These are phyloP conservation scores for Aspergillus mulundensis DNA, from an alignment of 495 filamentous ascomycete species.

Conservation along the genomic window DNA sequence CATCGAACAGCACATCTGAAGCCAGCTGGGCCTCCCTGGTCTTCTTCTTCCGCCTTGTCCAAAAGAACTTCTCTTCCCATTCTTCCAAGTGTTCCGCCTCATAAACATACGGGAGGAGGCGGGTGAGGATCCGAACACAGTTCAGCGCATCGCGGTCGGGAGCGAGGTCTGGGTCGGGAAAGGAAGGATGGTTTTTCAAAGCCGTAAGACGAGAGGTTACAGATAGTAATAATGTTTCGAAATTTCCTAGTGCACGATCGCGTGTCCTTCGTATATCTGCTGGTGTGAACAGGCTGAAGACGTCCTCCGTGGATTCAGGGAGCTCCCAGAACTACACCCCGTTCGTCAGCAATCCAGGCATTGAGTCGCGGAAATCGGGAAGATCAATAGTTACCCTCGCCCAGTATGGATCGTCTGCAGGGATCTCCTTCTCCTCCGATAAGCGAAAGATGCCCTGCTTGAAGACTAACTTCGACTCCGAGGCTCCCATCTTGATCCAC, in stretches of 20 bases:
- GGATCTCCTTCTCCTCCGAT: conserved; percentile 83
- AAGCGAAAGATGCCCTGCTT: conserved; percentile 98
- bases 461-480: conserved; percentile 98
- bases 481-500: conserved; percentile 76
- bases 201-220: conserved; percentile 75
- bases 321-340: conserved; percentile 86
- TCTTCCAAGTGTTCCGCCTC: conserved; percentile 79
- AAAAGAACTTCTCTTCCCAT: conserved; percentile 95
- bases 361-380: background rate
- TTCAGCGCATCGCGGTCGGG: conserved; percentile 88
- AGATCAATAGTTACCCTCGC: conserved; percentile 56
- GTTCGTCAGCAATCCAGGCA: conserved; percentile 12
- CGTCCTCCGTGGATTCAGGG: conserved; percentile 90
- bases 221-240: conserved; percentile 84
- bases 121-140: conserved; percentile 88
- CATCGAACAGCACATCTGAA: conserved; percentile 84
- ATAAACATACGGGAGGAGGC: conserved; percentile 87
- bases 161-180: conserved; percentile 84
- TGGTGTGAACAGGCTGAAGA: conserved; percentile 94
- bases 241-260: conserved; percentile 80
- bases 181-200: conserved; percentile 83
- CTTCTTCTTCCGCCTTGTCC: conserved; percentile 68
- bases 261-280: conserved; percentile 89
- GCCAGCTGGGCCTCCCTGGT: conserved; percentile 47
- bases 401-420: conserved; percentile 90